Evolutionary conservation across 352 stramenopile species (phyloP).

Genomic region (Elongisporangium undulatum): DNA sequence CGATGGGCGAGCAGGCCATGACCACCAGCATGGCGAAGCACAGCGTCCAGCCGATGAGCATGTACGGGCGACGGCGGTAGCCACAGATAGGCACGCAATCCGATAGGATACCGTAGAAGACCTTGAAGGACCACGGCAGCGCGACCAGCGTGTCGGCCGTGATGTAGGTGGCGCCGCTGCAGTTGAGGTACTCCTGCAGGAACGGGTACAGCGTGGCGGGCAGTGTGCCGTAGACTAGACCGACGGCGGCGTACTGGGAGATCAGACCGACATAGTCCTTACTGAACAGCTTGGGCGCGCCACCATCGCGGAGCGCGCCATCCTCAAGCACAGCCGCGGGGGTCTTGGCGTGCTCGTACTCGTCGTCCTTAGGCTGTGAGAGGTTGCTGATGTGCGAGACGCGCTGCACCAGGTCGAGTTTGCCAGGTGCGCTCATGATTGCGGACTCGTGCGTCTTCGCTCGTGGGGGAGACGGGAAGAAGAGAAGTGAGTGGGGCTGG

Average conservation of each 20-base stretch:
- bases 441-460: not conserved
- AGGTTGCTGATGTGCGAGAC: slow-evolving; percentile 18
- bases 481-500: not conserved
- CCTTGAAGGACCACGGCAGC: slow-evolving; percentile 32
- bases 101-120: slow-evolving; percentile 27
- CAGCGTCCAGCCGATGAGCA: slow-evolving; percentile 51
- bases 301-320: slow-evolving; percentile 10
- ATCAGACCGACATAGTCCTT: slow-evolving; percentile 18
- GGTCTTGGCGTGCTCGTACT: slow-evolving; percentile 6
- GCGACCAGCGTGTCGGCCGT: slow-evolving; percentile 15
- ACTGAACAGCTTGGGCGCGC: slow-evolving; percentile 9
- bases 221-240: slow-evolving; percentile 18
- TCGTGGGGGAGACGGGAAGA: not conserved
- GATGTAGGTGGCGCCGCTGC: slow-evolving; percentile 16
- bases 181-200: slow-evolving; percentile 20
- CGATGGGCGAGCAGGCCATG: slow-evolving; percentile 34
- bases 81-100: slow-evolving; percentile 38
- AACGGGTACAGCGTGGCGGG: slow-evolving; percentile 23
- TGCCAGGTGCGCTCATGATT: not conserved
- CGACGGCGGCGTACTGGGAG: slow-evolving; percentile 19
- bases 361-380: slow-evolving; percentile 14
- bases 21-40: slow-evolving; percentile 40
- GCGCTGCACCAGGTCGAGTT: slow-evolving; percentile 10
- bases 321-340: slow-evolving; percentile 7
- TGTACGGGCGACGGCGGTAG: slow-evolving; percentile 51